phyloP scores from a whole-genome alignment of 768 basidiomycete genomes.

The Cubamyces lactineus region DNA sequence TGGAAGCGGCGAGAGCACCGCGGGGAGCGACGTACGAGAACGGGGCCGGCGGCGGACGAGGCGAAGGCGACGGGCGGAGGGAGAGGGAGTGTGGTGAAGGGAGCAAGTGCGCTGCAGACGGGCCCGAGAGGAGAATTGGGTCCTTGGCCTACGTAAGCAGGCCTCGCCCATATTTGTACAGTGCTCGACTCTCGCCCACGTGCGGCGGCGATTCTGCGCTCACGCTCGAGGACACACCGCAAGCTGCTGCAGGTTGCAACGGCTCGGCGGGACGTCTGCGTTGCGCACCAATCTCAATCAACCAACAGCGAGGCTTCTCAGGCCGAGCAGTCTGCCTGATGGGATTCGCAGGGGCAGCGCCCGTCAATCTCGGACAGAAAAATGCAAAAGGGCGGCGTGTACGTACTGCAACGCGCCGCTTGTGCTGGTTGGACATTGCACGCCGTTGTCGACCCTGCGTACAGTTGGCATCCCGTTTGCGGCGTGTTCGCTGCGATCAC shows the following conservation, averaged over 20 bases:
- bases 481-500: conserved; percentile 11
- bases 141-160: conserved; percentile 26
- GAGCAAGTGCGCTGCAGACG: not conserved
- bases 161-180: conserved; percentile 23
- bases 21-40: conserved; percentile 1
- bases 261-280: not conserved
- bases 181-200: conserved; percentile 10
- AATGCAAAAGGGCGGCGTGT: too few species aligned
- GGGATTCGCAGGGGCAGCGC: too few species aligned
- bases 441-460: conserved; percentile 5
- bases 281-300: conserved; percentile 6
- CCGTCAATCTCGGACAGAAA: too few species aligned
- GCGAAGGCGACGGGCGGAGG: conserved; percentile 4
- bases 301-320: too few species aligned
- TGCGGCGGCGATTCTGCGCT: conserved; percentile 22
- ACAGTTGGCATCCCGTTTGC: not conserved
- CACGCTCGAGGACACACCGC: not conserved
- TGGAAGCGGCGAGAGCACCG: not conserved
- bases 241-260: too few species aligned
- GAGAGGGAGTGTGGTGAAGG: conserved; percentile 4
- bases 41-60: conserved; percentile 14
- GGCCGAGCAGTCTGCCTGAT: too few species aligned
- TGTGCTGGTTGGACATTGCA: not conserved
- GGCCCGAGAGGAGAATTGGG: conserved; percentile 20
- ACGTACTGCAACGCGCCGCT: not conserved